phyloP scores from a whole-genome alignment of 371 early-diverging fungal species.

The Mucor plumbeus region DNA sequence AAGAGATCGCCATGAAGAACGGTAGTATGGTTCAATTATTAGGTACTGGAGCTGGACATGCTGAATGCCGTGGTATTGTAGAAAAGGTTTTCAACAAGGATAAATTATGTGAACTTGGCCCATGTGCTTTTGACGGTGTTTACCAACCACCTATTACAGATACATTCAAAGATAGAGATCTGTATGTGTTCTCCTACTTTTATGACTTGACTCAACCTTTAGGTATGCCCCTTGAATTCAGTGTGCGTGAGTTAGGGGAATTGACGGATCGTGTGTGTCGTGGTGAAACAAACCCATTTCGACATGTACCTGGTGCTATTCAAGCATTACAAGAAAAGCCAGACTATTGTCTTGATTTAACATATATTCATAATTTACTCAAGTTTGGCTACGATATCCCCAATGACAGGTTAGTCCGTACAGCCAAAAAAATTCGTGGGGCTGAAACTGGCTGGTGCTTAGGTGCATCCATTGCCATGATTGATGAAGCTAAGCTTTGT shows the following conservation, averaged over 20 bases:
- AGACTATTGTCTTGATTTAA: slow-evolving; percentile 82
- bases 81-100: slow-evolving; percentile 64
- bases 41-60: slow-evolving; percentile 57
- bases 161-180: slow-evolving; percentile 73
- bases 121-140: slow-evolving; percentile 89
- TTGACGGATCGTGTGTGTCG: slow-evolving; percentile 66
- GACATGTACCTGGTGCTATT: slow-evolving; percentile 37
- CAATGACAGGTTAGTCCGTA: slow-evolving; percentile 64
- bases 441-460: slow-evolving; percentile 94
- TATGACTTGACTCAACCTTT: slow-evolving; percentile 84
- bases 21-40: slow-evolving; percentile 21
- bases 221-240: slow-evolving; percentile 64
- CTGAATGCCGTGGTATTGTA: slow-evolving; percentile 51
- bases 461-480: slow-evolving; percentile 82
- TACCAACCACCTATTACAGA: slow-evolving; percentile 79
- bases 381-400: slow-evolving; percentile 80
- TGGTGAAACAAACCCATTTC: slow-evolving; percentile 46
- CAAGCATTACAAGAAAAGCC: slow-evolving; percentile 37
- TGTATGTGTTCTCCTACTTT: slow-evolving; percentile 93
- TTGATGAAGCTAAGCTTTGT: slow-evolving; percentile 49
- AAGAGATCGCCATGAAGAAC: slow-evolving; percentile 15
- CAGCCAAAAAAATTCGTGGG: slow-evolving; percentile 87
- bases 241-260: slow-evolving; percentile 63
- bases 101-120: slow-evolving; percentile 52
- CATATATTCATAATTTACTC: slow-evolving; percentile 80